A percentile compares a stretch with the other conserved stretches of the same genome.
phyloP scores from a whole-genome alignment of 2,329 filamentous ascomycete genomes.

The Penicillium sp. region DNA sequence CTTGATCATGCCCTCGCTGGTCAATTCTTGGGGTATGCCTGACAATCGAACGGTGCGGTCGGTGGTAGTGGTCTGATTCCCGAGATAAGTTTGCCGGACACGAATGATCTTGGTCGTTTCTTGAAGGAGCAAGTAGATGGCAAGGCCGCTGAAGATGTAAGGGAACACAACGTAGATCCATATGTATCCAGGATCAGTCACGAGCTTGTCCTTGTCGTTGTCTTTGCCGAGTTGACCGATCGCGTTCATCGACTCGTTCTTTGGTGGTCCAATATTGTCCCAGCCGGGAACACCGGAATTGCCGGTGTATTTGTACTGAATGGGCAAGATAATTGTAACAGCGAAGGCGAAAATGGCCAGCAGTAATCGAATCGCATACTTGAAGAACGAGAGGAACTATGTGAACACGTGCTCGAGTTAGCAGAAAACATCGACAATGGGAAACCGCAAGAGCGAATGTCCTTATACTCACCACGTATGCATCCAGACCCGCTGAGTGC shows the following conservation, averaged over 20 bases:
- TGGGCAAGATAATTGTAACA: slow-evolving; percentile 75
- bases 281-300: slow-evolving; percentile 42
- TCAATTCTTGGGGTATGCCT: slow-evolving; percentile 77
- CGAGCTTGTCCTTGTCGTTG: slow-evolving; percentile 39
- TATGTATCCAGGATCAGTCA: slow-evolving; percentile 59
- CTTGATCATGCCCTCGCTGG: slow-evolving; percentile 81
- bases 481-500: slow-evolving; percentile 87
- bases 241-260: slow-evolving; percentile 32
- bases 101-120: slow-evolving; percentile 85
- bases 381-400: slow-evolving; percentile 89
- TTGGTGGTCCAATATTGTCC: slow-evolving; percentile 33
- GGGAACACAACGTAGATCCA: slow-evolving; percentile 96
- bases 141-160: slow-evolving; percentile 83
- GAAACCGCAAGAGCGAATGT: too few species aligned
- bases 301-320: slow-evolving; percentile 70
- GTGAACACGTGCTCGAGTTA: neutral
- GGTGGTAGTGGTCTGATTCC: slow-evolving; percentile 91
- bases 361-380: slow-evolving; percentile 87
- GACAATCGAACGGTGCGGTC: slow-evolving; percentile 91
- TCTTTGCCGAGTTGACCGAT: slow-evolving; percentile 20
- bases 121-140: slow-evolving; percentile 77
- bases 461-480: slow-evolving; percentile 70
- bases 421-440: neutral
- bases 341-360: slow-evolving; percentile 79
- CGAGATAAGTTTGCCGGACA: slow-evolving; percentile 85